A percentile compares a stretch with the other conserved stretches of the same genome.
Conservation (phyloP, 73 alveolate genomes). For the Paramecium tetraurelia region DNA sequence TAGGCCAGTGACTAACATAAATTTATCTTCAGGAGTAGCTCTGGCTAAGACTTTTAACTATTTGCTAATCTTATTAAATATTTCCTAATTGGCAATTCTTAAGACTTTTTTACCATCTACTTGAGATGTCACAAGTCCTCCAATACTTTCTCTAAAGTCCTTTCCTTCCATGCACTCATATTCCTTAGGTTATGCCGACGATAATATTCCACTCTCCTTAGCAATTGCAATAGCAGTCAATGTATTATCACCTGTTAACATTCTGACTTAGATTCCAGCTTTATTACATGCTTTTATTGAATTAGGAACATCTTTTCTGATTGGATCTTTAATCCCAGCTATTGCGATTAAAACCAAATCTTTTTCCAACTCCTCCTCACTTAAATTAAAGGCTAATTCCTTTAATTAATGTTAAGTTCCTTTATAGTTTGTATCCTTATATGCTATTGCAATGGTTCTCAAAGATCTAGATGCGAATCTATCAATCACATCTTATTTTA, state of each 20-base stretch:
- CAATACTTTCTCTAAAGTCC: conserved; percentile 71
- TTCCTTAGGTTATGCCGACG: not conserved
- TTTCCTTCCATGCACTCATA: conserved; percentile 75
- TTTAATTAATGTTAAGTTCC: conserved; percentile 48
- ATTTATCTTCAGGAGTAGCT: conserved; percentile 88
- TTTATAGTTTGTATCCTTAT: conserved; percentile 67
- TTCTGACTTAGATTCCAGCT: conserved; percentile 93
- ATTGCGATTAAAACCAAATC: conserved; percentile 79
- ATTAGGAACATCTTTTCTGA: conserved; percentile 88
- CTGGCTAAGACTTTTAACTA: conserved; percentile 84
- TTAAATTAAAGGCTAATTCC: conserved; percentile 9
- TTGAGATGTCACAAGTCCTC: conserved; percentile 61
- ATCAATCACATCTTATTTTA: conserved; percentile 61
- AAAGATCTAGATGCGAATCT: conserved; percentile 74
- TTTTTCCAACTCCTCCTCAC: conserved; percentile 54
- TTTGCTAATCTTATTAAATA: conserved; percentile 68
- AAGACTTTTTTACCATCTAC: conserved; percentile 62
- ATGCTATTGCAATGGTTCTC: conserved; percentile 82
- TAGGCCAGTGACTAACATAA: conserved; percentile 82
- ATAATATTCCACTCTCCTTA: conserved; percentile 71
- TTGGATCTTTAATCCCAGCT: conserved; percentile 93
- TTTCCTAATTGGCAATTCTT: conserved; percentile 76
- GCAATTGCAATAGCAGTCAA: conserved; percentile 82
- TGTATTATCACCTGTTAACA: conserved; percentile 97
- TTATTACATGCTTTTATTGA: conserved; percentile 82